These are phyloP conservation scores for Phylloporus sp. DNA, from an alignment of 768 basidiomycete species.

Conservation along the genomic window DNA sequence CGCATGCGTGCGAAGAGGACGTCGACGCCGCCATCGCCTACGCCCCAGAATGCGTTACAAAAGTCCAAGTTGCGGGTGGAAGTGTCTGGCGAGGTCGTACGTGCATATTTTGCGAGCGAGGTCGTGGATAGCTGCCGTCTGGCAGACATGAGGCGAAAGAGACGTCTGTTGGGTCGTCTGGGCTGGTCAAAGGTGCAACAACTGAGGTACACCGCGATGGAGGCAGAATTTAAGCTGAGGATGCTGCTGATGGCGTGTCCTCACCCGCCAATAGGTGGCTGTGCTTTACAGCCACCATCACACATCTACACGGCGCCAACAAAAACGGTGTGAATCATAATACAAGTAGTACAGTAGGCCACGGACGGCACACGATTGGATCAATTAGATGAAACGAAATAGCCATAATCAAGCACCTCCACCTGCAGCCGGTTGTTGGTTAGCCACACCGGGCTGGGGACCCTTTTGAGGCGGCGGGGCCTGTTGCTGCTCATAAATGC, in stretches of 20 bases:
- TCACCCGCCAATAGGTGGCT: slow-evolving; percentile 11
- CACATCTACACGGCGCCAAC: background rate
- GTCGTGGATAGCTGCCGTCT: slow-evolving; percentile 80
- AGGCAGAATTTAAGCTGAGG: background rate
- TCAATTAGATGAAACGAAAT: background rate
- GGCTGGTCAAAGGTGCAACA: slow-evolving; percentile 14
- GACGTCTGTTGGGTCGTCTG: slow-evolving; percentile 13
- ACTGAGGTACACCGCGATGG: slow-evolving; percentile 14
- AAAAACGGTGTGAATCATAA: background rate
- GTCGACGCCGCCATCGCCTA: slow-evolving; percentile 82
- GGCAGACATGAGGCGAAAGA: slow-evolving; percentile 52
- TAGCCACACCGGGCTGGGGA: background rate
- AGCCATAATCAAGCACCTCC: background rate
- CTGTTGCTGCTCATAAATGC: background rate
- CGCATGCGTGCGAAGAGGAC: slow-evolving; percentile 88
- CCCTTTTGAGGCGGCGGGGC: background rate
- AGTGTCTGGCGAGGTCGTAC: slow-evolving; percentile 46
- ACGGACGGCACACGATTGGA: background rate
- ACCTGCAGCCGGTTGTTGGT: too few relatives aligned
- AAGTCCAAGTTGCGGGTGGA: slow-evolving; percentile 67
- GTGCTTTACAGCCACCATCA: slow-evolving; percentile 6
- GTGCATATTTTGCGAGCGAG: slow-evolving; percentile 68
- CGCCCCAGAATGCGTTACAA: slow-evolving; percentile 97
- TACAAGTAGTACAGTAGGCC: background rate
- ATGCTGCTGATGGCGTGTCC: background rate